phyloP scores from a whole-genome alignment of 2,329 filamentous ascomycete genomes.

The Phaeosphaeriaceae sp. region DNA sequence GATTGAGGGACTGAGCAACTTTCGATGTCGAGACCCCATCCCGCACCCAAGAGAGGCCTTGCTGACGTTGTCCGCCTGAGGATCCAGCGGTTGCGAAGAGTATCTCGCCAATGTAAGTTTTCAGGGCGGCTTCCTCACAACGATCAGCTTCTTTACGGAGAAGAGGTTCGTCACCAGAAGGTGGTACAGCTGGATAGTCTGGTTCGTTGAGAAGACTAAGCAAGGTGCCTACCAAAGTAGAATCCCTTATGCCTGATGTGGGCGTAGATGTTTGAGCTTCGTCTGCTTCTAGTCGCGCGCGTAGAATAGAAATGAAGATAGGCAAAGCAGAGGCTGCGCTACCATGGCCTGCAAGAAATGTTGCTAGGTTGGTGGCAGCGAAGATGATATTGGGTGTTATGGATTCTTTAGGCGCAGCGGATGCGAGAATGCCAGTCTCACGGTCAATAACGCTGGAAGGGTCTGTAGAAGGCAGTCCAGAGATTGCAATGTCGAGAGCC shows the following conservation, averaged over 20 bases:
- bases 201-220: constrained; percentile 55
- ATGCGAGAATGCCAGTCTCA: constrained; percentile 66
- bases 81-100: constrained; percentile 72
- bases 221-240: constrained; percentile 35
- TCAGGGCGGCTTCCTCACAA: constrained; percentile 85
- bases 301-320: constrained; percentile 83
- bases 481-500: constrained; percentile 76
- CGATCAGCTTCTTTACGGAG: constrained; percentile 67
- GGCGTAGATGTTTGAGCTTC: constrained; percentile 33
- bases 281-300: constrained; percentile 70
- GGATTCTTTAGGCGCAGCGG: constrained; percentile 55
- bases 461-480: constrained; percentile 56
- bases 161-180: constrained; percentile 72
- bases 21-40: constrained; percentile 80
- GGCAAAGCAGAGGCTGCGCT: constrained; percentile 75
- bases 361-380: constrained; percentile 77
- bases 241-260: constrained; percentile 26
- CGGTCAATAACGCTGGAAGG: constrained; percentile 61
- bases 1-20: constrained; percentile 61
- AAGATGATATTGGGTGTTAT: constrained; percentile 77
- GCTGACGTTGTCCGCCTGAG: constrained; percentile 50
- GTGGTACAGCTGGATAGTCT: constrained; percentile 72
- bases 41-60: constrained; percentile 86
- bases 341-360: constrained; percentile 74
- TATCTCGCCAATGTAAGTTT: constrained; percentile 93